Percentiles rank a stretch among this genome's conserved stretches.
Conservation (phyloP, 345 rosid genomes). For the Arabis alpina region DNA sequence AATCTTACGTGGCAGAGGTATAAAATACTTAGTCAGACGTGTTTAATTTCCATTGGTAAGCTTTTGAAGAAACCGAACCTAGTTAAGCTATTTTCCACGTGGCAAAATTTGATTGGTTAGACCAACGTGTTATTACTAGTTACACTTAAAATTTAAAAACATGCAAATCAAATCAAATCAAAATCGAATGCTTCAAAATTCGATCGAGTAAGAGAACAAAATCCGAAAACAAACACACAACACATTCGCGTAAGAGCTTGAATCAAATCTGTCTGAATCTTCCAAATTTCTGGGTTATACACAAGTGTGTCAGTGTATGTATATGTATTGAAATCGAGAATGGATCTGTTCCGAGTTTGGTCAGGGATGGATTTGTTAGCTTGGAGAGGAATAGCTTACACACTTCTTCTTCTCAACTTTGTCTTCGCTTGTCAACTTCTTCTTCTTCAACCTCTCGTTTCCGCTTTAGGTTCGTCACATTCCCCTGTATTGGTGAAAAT, state of each 20-base stretch:
- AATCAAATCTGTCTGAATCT: neutral
- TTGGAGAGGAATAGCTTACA: slow-evolving; percentile 70
- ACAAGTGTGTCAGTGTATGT: slow-evolving; percentile 3
- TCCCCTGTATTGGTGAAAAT: neutral
- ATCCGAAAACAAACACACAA: neutral
- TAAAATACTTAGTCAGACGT: slow-evolving; percentile 20
- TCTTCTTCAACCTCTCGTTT: slow-evolving; percentile 91
- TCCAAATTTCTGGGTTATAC: slow-evolving; percentile 7
- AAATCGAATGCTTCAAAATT: no score
- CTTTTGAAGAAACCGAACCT: no score
- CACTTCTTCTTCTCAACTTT: slow-evolving; percentile 69
- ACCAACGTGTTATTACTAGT: no score
- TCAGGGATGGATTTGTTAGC: slow-evolving; percentile 65
- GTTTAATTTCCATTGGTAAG: slow-evolving; percentile 4
- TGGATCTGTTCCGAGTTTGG: slow-evolving; percentile 48
- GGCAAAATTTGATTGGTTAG: no score
- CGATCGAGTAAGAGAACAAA: neutral
- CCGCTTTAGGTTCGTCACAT: slow-evolving; percentile 61
- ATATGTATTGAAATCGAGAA: slow-evolving; percentile 35
- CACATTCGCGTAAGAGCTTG: slow-evolving; percentile 9
- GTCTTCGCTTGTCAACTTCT: slow-evolving; percentile 82
- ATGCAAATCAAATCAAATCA: no score
- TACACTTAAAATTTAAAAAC: no score
- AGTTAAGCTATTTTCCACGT: no score
- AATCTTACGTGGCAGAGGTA: slow-evolving; percentile 35